A percentile compares a stretch with the other conserved stretches of the same genome.
Evolutionary conservation across 129 eudicot genomes (phyloP).

Genomic region (Centaurea solstitialis): DNA sequence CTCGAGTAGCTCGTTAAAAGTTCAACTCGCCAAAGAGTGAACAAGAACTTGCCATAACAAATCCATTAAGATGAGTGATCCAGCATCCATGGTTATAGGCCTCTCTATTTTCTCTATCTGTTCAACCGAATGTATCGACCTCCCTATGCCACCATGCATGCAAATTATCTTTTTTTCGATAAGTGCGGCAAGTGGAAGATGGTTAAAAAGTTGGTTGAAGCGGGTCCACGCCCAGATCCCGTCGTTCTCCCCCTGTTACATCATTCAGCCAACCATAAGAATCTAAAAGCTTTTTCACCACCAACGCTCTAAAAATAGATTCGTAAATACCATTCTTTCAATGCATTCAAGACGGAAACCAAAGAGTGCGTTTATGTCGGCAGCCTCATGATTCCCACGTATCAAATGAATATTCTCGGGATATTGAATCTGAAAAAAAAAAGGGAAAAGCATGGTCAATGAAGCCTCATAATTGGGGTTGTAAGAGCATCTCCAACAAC

Average conservation of each 20-base stretch:
- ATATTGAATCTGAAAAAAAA: constrained; percentile 70
- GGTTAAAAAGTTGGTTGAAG: constrained; percentile 89
- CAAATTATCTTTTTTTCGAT: constrained; percentile 95
- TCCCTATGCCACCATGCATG: constrained; percentile 99
- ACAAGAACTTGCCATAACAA: constrained; percentile 60
- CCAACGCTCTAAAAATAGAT: not conserved
- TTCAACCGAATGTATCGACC: constrained; percentile 92
- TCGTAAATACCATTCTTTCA: constrained; percentile 84
- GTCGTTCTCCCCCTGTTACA: constrained; percentile 85
- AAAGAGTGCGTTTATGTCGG: constrained; percentile 95
- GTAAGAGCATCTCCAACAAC: not conserved
- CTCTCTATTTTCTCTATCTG: constrained; percentile 97
- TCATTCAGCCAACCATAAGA: constrained; percentile 21
- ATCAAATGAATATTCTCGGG: constrained; percentile 95
- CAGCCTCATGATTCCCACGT: constrained; percentile 99
- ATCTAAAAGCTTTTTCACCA: not conserved
- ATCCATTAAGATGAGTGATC: constrained; percentile 92
- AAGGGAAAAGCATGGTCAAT: not conserved
- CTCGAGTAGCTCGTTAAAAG: too few species aligned
- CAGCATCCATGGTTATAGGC: constrained; percentile 99
- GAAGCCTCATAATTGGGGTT: not conserved
- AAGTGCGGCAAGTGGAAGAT: constrained; percentile 93
- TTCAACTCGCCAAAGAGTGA: not conserved
- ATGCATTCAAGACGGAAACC: constrained; percentile 99
- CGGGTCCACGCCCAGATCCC: constrained; percentile 99